Evolutionary conservation across 768 basidiomycete species (phyloP), one percentile per base, ranked within the genome.

Genomic region (Mycena metata): DNA sequence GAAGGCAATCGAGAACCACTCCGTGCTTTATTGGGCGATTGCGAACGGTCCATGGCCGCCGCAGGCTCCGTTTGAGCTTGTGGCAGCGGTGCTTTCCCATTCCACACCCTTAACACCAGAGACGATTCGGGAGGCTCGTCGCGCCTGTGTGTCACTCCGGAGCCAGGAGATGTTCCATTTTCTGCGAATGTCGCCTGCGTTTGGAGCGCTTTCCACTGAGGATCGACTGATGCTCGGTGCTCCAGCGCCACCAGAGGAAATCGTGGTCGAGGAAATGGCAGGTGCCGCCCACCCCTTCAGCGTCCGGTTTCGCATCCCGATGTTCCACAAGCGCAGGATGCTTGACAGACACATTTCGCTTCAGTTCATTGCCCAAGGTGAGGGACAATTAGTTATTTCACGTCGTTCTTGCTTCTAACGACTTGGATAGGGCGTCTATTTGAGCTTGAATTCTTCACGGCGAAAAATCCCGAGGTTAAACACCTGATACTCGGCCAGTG

Each of bases 101-200:
- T 56, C 55, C 24, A 5, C 13, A 12, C 55, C 39, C n/a, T 26
- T 56, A 11, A 24, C 15, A 3, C 1, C 21, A 13, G 39, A 42
- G 11, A 56, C 36, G 4, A 56, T 42, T 24, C 39, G 12, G 13
- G 55, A 56, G 5, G 39, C 33, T 2, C 39, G 41, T 5, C 55
- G 55, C 9, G 55, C 55, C 0, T 56, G 55, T 24, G 41, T 56
- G 8, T 7, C 55, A 8, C 39, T 24, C 33, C 41, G 39, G 2
- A 56, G 55, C 39, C 55, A 56, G 12, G 55, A 42, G 2, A 56
- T 56, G 55, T 56, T 56, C 39, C 55, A 56, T 12, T 56, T 41
- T 10, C 16, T 56, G 21, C 23, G 55, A 11, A 56, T 41, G 39
- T 24, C 13, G 36, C 41, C 55, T 39, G 55, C 41, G 21, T 42